Conservation (phyloP, 2,329 filamentous ascomycete genomes). For the Epichloe scottii region DNA sequence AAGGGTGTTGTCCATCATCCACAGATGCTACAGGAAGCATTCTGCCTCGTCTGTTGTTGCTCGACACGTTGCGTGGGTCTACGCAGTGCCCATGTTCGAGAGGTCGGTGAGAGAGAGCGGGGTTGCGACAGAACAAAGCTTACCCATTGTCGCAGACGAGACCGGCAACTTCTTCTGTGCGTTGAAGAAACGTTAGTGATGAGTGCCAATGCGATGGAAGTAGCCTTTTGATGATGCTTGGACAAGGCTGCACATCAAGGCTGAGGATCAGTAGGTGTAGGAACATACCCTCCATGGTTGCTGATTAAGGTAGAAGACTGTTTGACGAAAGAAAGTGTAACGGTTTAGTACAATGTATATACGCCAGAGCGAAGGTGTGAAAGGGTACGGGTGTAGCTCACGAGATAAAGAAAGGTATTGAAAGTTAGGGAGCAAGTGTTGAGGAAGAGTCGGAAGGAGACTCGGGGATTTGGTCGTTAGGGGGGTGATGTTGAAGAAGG, state of each 20-base stretch:
- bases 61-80: slow-evolving; percentile 2
- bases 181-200: slow-evolving; percentile 30
- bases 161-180: slow-evolving; percentile 97
- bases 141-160: slow-evolving; percentile 99
- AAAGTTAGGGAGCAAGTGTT: slow-evolving; percentile 7
- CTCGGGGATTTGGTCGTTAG: slow-evolving; percentile 10
- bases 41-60: background rate
- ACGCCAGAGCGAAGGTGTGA: background rate
- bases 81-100: slow-evolving; percentile 8
- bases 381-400: slow-evolving; percentile 10
- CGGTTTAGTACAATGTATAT: slow-evolving; percentile 4
- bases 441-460: slow-evolving; percentile 11
- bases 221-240: background rate
- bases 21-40: background rate
- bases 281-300: slow-evolving; percentile 44
- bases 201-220: slow-evolving; percentile 5
- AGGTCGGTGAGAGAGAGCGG: slow-evolving; percentile 25
- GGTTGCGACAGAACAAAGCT: slow-evolving; percentile 33
- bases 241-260: background rate
- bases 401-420: slow-evolving; percentile 7
- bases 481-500: slow-evolving; percentile 18
- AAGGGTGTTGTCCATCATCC: background rate
- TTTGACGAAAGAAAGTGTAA: slow-evolving; percentile 9
- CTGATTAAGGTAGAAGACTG: slow-evolving; percentile 30
- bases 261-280: slow-evolving; percentile 3